Conservation (phyloP, 768 basidiomycete genomes). For the Russula griseocarnosa region DNA sequence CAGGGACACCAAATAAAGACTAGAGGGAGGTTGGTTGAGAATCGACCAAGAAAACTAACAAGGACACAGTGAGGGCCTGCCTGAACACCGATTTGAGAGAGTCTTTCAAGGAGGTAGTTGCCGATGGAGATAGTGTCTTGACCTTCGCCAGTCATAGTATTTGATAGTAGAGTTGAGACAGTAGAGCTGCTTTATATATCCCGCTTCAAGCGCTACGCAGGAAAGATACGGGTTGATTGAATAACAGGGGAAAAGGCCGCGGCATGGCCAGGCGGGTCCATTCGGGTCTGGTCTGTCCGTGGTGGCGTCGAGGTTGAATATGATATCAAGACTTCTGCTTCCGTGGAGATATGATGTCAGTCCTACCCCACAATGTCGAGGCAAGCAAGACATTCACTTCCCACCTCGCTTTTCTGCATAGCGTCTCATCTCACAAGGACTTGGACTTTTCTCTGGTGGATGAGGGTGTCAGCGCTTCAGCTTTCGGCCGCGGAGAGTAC, state of each 20-base stretch:
- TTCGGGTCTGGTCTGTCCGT: background rate
- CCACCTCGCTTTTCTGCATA: no score
- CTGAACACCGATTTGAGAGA: conserved; percentile 61
- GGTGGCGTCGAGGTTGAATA: background rate
- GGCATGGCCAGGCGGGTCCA: conserved; percentile 1
- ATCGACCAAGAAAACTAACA: background rate
- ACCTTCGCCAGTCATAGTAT: conserved; percentile 15
- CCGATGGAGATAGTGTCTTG: conserved; percentile 45
- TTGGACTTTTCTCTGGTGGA: background rate
- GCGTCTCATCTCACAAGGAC: no score
- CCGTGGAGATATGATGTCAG: no score
- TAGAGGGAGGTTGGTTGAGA: conserved; percentile 35
- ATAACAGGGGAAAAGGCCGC: background rate
- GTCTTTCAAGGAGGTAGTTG: conserved; percentile 57
- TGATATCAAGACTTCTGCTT: no score
- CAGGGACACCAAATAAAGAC: conserved; percentile 82
- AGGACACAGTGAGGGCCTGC: conserved; percentile 36
- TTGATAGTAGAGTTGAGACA: background rate
- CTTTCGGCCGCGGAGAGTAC: no score
- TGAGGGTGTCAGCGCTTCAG: no score
- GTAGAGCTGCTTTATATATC: conserved; percentile 10
- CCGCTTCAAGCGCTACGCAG: no score
- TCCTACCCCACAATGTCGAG: background rate
- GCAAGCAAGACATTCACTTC: no score
- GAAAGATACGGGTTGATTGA: background rate